A percentile compares a stretch with the other conserved stretches of the same genome.
These are phyloP conservation scores for Lolium rigidum DNA, from an alignment of 176 grass and related monocot genomes.

Conservation along the genomic window DNA sequence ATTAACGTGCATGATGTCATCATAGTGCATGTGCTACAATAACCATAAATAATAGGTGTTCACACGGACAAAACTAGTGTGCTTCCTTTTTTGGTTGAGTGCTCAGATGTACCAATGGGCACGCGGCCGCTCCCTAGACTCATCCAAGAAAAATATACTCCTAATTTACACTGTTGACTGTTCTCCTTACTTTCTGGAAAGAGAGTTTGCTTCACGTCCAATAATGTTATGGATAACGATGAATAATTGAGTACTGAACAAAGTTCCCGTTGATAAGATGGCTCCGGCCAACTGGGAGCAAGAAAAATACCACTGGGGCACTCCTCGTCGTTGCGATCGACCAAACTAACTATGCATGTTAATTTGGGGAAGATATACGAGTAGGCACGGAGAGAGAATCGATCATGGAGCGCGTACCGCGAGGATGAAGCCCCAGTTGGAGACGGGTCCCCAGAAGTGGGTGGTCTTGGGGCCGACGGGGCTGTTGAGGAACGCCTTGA, in stretches of 20 bases:
- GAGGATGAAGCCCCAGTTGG: slow-evolving; percentile 74
- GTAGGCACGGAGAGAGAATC: not conserved
- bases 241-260: not conserved
- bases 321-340: not conserved
- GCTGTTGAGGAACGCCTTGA: slow-evolving; percentile 72
- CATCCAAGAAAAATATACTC: not conserved
- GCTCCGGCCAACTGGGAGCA: not conserved
- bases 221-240: not conserved
- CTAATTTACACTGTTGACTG: not conserved
- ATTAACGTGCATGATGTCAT: too few relatives aligned
- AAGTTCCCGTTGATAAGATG: not conserved
- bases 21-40: too few relatives aligned
- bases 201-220: not conserved
- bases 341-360: not conserved
- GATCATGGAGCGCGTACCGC: slow-evolving; percentile 50
- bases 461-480: slow-evolving; percentile 81
- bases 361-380: not conserved
- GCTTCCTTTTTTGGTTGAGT: too few relatives aligned
- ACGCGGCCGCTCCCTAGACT: too few relatives aligned
- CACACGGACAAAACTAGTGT: too few relatives aligned
- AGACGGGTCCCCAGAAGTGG: slow-evolving; percentile 81
- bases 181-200: not conserved
- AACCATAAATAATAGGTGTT: too few relatives aligned
- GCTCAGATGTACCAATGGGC: too few relatives aligned
- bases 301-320: not conserved